A percentile compares a stretch with the other conserved stretches of the same genome.
Conservation (phyloP, 2,329 filamentous ascomycete genomes). For the Beauveria rudraprayagi region DNA sequence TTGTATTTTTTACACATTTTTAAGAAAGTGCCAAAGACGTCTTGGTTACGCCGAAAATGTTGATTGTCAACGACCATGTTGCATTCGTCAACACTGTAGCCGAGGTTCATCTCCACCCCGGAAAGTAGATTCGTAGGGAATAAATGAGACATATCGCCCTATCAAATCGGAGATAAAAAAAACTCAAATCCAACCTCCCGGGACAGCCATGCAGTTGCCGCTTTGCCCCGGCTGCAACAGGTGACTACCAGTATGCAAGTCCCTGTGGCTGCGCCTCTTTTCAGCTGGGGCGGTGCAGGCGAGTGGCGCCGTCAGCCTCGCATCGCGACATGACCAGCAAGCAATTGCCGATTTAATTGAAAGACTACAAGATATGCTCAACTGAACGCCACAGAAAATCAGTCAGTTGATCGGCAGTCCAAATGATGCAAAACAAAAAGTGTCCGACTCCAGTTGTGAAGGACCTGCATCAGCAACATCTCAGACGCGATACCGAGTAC, state of each 20-base stretch:
- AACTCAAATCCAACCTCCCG: not conserved
- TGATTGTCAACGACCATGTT: too few species aligned
- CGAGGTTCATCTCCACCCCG: too few species aligned
- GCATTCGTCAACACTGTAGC: too few species aligned
- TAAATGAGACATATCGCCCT: not conserved
- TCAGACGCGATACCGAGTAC: too few species aligned
- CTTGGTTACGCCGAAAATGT: not conserved
- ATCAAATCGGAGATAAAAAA: not conserved
- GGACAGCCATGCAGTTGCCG: not conserved
- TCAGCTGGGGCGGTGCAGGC: not conserved
- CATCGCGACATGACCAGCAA: not conserved
- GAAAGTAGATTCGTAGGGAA: too few species aligned
- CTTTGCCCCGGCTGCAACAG: not conserved
- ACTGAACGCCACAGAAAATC: not conserved
- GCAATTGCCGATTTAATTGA: not conserved
- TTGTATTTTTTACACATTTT: too few species aligned
- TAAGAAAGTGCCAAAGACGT: not conserved
- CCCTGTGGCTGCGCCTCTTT: not conserved
- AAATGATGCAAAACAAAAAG: not conserved
- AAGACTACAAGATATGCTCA: not conserved
- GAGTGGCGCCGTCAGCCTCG: not conserved
- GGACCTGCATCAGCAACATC: too few species aligned
- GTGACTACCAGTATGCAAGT: too few species aligned
- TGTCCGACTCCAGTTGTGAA: not conserved
- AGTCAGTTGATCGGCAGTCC: not conserved